phyloP scores from a whole-genome alignment of 768 basidiomycete genomes.

The Scleroderma citrinum region DNA sequence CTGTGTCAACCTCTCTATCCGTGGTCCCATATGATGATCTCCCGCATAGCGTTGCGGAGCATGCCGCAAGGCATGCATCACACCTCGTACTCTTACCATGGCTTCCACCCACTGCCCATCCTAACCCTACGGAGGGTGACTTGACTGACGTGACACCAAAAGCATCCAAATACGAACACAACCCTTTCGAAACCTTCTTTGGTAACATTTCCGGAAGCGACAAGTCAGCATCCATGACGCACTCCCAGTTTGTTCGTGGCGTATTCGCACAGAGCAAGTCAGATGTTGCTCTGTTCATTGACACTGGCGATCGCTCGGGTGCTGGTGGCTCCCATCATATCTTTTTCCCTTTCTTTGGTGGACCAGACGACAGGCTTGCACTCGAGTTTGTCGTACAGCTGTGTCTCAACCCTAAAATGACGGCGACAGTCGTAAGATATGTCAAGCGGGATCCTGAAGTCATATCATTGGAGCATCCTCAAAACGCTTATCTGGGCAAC shows the following conservation, averaged over 20 bases:
- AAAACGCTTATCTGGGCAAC: conserved; percentile 21
- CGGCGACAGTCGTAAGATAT: conserved; percentile 72
- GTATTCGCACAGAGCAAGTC: conserved; percentile 66
- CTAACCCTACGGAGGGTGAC: conserved; percentile 4
- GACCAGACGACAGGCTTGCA: conserved; percentile 87
- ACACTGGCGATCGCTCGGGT: conserved; percentile 41
- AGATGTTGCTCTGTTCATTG: conserved; percentile 83
- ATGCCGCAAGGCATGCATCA: conserved; percentile 50
- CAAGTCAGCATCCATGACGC: conserved; percentile 46
- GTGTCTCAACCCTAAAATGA: conserved; percentile 59
- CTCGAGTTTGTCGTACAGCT: conserved; percentile 82
- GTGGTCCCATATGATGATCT: conserved; percentile 78
- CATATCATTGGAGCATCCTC: conserved; percentile 17
- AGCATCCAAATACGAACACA: conserved; percentile 22
- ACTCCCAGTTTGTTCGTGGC: conserved; percentile 79
- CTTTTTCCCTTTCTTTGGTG: conserved; percentile 90
- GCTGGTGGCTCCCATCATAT: conserved; percentile 49
- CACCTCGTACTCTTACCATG: conserved; percentile 85
- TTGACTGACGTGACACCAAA: conserved; percentile 10
- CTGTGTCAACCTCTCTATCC: conserved; percentile 57
- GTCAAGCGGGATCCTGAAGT: conserved; percentile 38
- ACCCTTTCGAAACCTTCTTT: conserved; percentile 74
- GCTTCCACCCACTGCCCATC: conserved; percentile 40
- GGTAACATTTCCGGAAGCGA: conserved; percentile 27
- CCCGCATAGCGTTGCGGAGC: conserved; percentile 60